These are phyloP conservation scores for Zymoseptoria passerinii DNA, from an alignment of 2,329 filamentous ascomycete genomes.

Conservation along the genomic window DNA sequence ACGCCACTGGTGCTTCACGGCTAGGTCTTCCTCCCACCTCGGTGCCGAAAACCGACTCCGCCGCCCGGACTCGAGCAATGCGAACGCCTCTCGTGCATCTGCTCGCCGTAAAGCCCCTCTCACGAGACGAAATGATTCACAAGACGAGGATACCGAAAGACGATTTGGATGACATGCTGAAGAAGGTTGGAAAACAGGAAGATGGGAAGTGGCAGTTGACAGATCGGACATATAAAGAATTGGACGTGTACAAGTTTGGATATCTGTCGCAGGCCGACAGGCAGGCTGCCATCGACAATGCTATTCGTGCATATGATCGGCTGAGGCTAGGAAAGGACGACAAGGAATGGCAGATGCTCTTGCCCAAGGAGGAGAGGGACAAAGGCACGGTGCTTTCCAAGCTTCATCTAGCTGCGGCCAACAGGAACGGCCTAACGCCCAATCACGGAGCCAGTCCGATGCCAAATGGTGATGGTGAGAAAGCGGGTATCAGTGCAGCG, in stretches of 20 bases:
- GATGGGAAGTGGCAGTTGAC: slow-evolving; percentile 47
- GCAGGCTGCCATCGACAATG: slow-evolving; percentile 52
- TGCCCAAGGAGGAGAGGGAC: slow-evolving; percentile 52
- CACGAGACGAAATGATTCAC: slow-evolving; percentile 39
- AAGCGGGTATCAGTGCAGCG: slow-evolving; percentile 15
- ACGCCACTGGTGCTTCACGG: slow-evolving; percentile 29
- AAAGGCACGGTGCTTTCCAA: slow-evolving; percentile 55
- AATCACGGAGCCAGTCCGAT: slow-evolving; percentile 24
- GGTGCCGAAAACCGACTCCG: slow-evolving; percentile 29
- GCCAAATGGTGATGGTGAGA: slow-evolving; percentile 17
- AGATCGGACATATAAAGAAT: slow-evolving; percentile 52
- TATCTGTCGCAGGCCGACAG: slow-evolving; percentile 50
- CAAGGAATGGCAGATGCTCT: slow-evolving; percentile 53
- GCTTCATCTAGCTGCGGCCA: slow-evolving; percentile 41
- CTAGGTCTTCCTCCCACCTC: slow-evolving; percentile 32
- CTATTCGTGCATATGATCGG: slow-evolving; percentile 55
- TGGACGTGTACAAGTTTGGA: slow-evolving; percentile 54
- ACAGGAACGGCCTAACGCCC: slow-evolving; percentile 20
- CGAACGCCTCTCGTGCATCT: slow-evolving; percentile 43
- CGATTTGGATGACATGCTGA: slow-evolving; percentile 40
- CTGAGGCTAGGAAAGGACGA: slow-evolving; percentile 52
- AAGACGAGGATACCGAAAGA: slow-evolving; percentile 42
- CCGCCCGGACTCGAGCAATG: slow-evolving; percentile 35
- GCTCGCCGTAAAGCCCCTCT: slow-evolving; percentile 46
- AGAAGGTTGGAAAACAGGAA: slow-evolving; percentile 46